These are phyloP conservation scores for Porphyra umbilicalis DNA, from an alignment of 31 red algal species.

Conservation along the genomic window DNA sequence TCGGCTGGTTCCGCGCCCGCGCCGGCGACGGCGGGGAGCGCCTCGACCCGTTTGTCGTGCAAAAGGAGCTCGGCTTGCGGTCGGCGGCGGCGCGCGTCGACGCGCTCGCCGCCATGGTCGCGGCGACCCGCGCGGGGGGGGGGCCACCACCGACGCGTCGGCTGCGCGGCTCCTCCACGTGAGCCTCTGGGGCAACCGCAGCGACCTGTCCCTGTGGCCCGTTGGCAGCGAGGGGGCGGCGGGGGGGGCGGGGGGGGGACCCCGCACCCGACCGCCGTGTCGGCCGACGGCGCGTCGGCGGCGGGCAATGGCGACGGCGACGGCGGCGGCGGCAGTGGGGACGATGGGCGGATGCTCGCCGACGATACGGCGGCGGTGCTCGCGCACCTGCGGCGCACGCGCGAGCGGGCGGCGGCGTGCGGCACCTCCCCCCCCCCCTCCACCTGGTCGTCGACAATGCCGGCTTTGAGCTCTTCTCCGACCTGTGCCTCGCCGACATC, in stretches of 20 bases:
- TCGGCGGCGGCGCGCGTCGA: slow-evolving; percentile 35
- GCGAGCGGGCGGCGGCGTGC: neutral
- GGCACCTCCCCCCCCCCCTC: slow-evolving; percentile 2
- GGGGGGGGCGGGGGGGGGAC: neutral
- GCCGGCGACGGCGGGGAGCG: neutral
- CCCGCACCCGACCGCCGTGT: neutral
- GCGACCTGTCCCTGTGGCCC: slow-evolving; percentile 93
- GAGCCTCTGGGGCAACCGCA: slow-evolving; percentile 83
- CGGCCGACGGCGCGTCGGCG: slow-evolving; percentile 1
- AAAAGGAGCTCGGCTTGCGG: slow-evolving; percentile 88
- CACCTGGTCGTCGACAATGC: slow-evolving; percentile 98
- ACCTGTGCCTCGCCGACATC: slow-evolving; percentile 83
- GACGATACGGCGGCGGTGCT: slow-evolving; percentile 51
- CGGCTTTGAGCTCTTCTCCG: slow-evolving; percentile 93
- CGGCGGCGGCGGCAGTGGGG: slow-evolving; percentile 26
- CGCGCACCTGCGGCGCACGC: slow-evolving; percentile 28
- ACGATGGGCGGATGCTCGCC: slow-evolving; percentile 45
- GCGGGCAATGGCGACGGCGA: slow-evolving; percentile 11
- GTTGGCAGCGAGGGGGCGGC: slow-evolving; percentile 20
- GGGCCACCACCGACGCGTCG: neutral
- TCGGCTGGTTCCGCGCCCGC: slow-evolving; percentile 52
- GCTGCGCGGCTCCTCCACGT: neutral
- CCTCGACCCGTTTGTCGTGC: slow-evolving; percentile 67
- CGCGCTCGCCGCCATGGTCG: slow-evolving; percentile 10
- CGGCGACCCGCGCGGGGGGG: neutral